Base-by-base conservation (phyloP, 2,329 filamentous ascomycete genomes). In the Diatrype stigma region DNA sequence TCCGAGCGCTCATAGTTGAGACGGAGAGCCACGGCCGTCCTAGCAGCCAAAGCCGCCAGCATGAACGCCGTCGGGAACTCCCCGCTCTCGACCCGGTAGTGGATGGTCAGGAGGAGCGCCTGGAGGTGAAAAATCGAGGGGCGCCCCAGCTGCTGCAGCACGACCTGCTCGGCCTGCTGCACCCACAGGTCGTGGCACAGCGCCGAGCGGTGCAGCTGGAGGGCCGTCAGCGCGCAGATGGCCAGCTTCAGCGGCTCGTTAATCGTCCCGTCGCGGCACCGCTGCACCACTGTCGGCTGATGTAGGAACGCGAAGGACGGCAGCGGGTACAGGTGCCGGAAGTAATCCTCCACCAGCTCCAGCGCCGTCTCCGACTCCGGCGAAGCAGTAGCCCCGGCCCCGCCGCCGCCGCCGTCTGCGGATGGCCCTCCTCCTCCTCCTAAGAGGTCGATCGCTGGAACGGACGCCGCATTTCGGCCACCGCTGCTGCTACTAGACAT, bases 1-100 rank as follows among this genome's bases (percentile, higher is more conserved):
- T 68, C 66, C 1, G 66, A 56, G 6, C 65, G 63, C 51, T 73
- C 71, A 46, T 72, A 69, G 52, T 73, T 73, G 16, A 74, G 57
- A 6, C 70, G 67, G 19, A 74, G 61, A 3, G 67, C 70, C 6
- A 67, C 59, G 2, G 70, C 70, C 8, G 65, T 67, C 12, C 69
- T 67, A 48, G 63, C 65, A 2, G 67, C 68, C 8, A 69, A 57
- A 1, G 65, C 65, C 1, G 68, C 60, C 1, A 71, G 56, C 68
- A 71, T 71, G 44, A 71, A 70, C 0, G 66, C 65, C 1, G 60
- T 61, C 8, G 63, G 60, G 45, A 67, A 67, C 30, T 62, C 58
- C 46, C 66, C 65, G 30, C 58, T 67, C 42, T 67, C 63, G 42
- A 67, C 67, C 14, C 60, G 61, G 45, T 68, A 66, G 17, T 63